Evolutionary conservation across 108 stramenopile genomes (phyloP), one percentile per base, ranked within the genome.

Genomic region (Mayamaea pseudoterrestris): DNA sequence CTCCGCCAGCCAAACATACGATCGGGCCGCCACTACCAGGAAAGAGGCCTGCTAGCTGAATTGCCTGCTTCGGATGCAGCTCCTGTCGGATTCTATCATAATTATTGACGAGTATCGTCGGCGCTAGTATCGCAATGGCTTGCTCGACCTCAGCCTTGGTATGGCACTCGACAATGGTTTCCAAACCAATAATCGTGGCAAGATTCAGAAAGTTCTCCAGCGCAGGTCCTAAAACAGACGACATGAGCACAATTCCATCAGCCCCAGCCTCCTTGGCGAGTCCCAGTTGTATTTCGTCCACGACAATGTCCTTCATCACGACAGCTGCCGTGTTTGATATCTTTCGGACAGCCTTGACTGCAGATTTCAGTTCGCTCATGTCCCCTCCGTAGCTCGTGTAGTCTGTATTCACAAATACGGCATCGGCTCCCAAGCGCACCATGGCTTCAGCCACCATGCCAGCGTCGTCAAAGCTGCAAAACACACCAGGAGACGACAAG

Each of bases 241-340:
- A 80, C 45, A 83, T 79, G 29, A 91, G 53, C 20, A 91, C 30
- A 27, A 91, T 66, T 16, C 84, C 90, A 63, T 91, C 84, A 32
- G 80, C 82, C 18, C 90, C 90, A 0, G 90, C 79, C 37, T 91
- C 90, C 56, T 83, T 83, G 41, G 90, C 90, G 27, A 91, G 47
- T 39, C 84, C 90, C 47, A 91, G 48, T 50, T 91, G 90, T 32
- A 91, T 74, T 51, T 91, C 90, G 50, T 91, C 90, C 39, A 91
- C 84, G 20, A 91, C 82, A 60, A 91, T 84, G 50, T 91, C 90
- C 50, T 91, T 91, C 84, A 91, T 84, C 21, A 91, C 81, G 8
- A 91, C 84, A 2, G 90, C 84, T 20, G 82, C 90, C 8, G 73
- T 61, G 27, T 77, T 57, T 41, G 62, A 67, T 5, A 74, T 71